Evolutionary conservation across 257 asterid species (phyloP).

Genomic region (Misopates orontium): DNA sequence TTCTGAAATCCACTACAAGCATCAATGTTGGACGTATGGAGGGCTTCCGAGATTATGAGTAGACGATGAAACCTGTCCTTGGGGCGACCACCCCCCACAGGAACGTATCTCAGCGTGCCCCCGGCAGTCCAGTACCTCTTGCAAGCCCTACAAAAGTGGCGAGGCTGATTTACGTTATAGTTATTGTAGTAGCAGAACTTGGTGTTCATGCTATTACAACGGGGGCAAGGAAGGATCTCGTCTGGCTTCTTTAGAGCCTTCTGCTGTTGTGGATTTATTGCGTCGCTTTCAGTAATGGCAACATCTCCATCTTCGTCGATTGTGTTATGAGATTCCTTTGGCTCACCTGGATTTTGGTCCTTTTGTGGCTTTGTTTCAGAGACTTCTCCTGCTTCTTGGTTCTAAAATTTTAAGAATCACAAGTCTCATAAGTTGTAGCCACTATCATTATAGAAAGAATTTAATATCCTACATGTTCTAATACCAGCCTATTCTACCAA

Average conservation of each 20-base stretch:
- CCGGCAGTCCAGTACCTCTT: conserved; percentile 98
- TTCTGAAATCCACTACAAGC: conserved; percentile 42
- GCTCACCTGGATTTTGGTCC: conserved; percentile 27
- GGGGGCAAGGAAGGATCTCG: conserved; percentile 88
- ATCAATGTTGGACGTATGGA: conserved; percentile 47
- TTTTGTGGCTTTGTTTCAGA: conserved; percentile 30
- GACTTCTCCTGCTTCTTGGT: conserved; percentile 39
- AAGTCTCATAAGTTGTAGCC: no score
- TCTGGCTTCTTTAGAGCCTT: conserved; percentile 78
- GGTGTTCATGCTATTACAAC: conserved; percentile 89
- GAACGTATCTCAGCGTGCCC: conserved; percentile 91
- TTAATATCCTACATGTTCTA: no score
- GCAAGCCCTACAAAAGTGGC: conserved; percentile 91
- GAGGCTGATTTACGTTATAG: conserved; percentile 85
- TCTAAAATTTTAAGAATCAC: conserved; percentile 34
- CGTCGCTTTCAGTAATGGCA: conserved; percentile 39
- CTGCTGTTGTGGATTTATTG: conserved; percentile 38
- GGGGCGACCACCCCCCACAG: conserved; percentile 87
- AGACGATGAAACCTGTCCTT: conserved; percentile 68
- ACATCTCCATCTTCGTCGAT: conserved; percentile 40
- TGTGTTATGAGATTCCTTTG: conserved; percentile 21
- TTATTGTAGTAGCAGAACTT: conserved; percentile 92
- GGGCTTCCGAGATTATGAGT: conserved; percentile 62
- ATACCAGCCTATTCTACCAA: no score
- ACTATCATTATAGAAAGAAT: no score